Percentiles rank a stretch among this genome's conserved stretches.
Conservation (phyloP, 208 protist species). For the Herpetomonas tarakana region DNA sequence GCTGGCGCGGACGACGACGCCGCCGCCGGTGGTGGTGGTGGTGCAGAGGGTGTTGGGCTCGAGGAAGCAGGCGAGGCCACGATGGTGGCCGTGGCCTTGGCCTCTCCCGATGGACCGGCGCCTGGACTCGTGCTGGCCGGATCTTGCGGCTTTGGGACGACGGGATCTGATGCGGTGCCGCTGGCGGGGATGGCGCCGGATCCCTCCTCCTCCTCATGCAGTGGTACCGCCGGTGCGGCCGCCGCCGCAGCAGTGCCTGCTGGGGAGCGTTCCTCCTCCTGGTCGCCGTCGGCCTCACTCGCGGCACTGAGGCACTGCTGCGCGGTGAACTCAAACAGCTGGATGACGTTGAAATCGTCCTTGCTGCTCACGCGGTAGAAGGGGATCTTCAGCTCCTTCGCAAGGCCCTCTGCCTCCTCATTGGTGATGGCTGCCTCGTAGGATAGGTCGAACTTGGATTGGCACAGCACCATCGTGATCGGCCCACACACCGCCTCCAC, state of each 20-base stretch:
- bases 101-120: too few relatives aligned
- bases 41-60: too few relatives aligned
- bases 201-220: background rate
- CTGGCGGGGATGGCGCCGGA: too few relatives aligned
- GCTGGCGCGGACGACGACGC: too few relatives aligned
- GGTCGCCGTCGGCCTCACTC: constrained; percentile 2
- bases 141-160: too few relatives aligned
- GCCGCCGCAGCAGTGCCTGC: too few relatives aligned
- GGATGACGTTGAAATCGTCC: constrained; percentile 92
- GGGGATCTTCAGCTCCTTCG: constrained; percentile 70
- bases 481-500: constrained; percentile 79
- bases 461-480: constrained; percentile 91
- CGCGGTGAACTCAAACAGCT: constrained; percentile 86
- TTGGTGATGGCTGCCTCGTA: constrained; percentile 74
- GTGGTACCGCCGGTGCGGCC: background rate
- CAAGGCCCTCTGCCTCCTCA: constrained; percentile 86
- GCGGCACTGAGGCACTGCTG: constrained; percentile 43
- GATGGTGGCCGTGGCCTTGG: too few relatives aligned
- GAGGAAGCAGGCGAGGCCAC: too few relatives aligned
- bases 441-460: constrained; percentile 94
- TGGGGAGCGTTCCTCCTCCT: constrained; percentile 6
- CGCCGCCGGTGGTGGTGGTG: too few relatives aligned
- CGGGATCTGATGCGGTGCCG: too few relatives aligned
- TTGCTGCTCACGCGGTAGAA: constrained; percentile 92
- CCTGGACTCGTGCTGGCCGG: too few relatives aligned